Evolutionary conservation across 2,329 filamentous ascomycete genomes (phyloP).

Genomic region (Colletotrichum plurivorum): DNA sequence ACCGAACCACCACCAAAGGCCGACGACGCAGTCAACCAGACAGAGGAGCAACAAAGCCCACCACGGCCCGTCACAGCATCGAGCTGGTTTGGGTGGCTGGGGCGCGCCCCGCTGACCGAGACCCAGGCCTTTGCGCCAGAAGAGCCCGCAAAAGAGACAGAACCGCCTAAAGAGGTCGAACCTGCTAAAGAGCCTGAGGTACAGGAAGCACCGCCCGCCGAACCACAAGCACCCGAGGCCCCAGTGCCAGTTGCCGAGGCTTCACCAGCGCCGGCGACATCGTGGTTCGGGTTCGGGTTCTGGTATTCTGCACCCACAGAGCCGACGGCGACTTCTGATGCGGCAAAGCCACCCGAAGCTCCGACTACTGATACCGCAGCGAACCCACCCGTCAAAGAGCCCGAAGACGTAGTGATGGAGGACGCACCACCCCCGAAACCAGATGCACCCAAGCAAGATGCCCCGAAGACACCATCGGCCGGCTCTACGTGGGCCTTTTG

Average conservation of each 20-base stretch:
- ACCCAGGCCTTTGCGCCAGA: slow-evolving; percentile 28
- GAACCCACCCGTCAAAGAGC: slow-evolving; percentile 45
- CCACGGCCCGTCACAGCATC: slow-evolving; percentile 50
- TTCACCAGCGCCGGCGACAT: slow-evolving; percentile 46
- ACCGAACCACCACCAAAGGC: slow-evolving; percentile 35
- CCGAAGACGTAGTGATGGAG: slow-evolving; percentile 59
- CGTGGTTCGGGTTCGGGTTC: slow-evolving; percentile 59
- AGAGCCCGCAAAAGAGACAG: slow-evolving; percentile 33
- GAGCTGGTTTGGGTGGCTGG: slow-evolving; percentile 71
- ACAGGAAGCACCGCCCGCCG: slow-evolving; percentile 18
- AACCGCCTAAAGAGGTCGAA: slow-evolving; percentile 34
- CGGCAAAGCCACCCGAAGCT: slow-evolving; percentile 36
- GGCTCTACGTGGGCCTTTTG: slow-evolving; percentile 87
- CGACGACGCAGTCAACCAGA: slow-evolving; percentile 49
- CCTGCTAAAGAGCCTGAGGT: slow-evolving; percentile 36
- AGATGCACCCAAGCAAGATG: slow-evolving; percentile 43
- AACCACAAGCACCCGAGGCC: slow-evolving; percentile 18
- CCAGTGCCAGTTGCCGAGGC: slow-evolving; percentile 40
- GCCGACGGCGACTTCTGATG: slow-evolving; percentile 4
- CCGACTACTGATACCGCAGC: slow-evolving; percentile 33
- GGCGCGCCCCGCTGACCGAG: slow-evolving; percentile 46
- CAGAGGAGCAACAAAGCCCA: slow-evolving; percentile 12
- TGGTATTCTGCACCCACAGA: slow-evolving; percentile 49
- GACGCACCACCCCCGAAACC: slow-evolving; percentile 54
- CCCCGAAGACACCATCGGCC: slow-evolving; percentile 57